Evolutionary conservation across 768 basidiomycete genomes (phyloP).

Genomic region (Collybia sordida): DNA sequence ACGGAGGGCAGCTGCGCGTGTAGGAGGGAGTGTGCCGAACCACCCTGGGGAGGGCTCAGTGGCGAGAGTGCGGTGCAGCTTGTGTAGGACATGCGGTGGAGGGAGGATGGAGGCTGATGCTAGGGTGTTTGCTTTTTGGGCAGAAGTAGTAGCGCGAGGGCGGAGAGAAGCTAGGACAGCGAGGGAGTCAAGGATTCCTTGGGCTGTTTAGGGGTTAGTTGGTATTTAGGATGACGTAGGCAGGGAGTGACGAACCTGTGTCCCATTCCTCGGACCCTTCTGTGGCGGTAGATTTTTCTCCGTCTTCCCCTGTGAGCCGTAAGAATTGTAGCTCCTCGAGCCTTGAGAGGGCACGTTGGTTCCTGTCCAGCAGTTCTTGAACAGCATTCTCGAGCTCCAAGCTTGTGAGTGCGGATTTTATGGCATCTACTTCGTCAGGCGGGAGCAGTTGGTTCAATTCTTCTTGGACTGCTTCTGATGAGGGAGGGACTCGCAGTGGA

Average conservation of each 20-base stretch:
- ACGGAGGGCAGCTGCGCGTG: slow-evolving; percentile 58
- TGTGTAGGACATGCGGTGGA: slow-evolving; percentile 61
- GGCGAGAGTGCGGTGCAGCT: slow-evolving; percentile 70
- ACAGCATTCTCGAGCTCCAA: slow-evolving; percentile 70
- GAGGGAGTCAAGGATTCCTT: slow-evolving; percentile 71
- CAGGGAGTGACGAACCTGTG: slow-evolving; percentile 51
- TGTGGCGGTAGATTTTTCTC: slow-evolving; percentile 44
- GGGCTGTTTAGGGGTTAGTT: slow-evolving; percentile 44
- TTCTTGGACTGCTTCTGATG: slow-evolving; percentile 27
- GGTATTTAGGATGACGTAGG: slow-evolving; percentile 8
- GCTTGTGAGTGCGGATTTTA: slow-evolving; percentile 61
- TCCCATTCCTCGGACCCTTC: slow-evolving; percentile 84
- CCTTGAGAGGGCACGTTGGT: slow-evolving; percentile 59
- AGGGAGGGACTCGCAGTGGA: slow-evolving; percentile 6
- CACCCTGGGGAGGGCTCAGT: slow-evolving; percentile 61
- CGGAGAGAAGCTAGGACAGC: slow-evolving; percentile 67
- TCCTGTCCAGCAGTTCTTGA: slow-evolving; percentile 65
- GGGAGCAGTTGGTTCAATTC: slow-evolving; percentile 57
- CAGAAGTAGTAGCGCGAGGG: slow-evolving; percentile 56
- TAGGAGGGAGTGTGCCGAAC: slow-evolving; percentile 69
- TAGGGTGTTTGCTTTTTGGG: slow-evolving; percentile 28
- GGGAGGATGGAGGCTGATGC: slow-evolving; percentile 56
- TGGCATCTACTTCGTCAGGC: slow-evolving; percentile 48
- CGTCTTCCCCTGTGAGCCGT: slow-evolving; percentile 49
- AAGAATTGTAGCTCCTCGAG: slow-evolving; percentile 65